Conservation (phyloP, 1,284 basidiomycete genomes). For the Puccinia horiana region DNA sequence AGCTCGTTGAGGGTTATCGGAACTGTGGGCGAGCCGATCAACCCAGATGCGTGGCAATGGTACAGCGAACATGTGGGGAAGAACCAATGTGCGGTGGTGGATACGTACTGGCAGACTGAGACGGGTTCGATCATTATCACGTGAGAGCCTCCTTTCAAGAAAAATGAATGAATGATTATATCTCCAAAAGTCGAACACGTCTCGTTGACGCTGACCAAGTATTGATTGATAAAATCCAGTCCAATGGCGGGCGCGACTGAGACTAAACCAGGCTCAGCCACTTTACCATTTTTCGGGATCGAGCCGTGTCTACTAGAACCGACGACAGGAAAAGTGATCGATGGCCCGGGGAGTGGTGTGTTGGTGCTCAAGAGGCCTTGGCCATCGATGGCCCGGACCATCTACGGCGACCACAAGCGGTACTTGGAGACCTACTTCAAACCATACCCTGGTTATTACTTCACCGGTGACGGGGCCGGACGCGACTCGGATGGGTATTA, state of each 20-base stretch:
- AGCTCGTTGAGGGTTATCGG: slow-evolving; percentile 82
- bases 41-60: slow-evolving; percentile 99
- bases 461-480: slow-evolving; percentile 93
- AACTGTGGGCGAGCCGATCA: slow-evolving; percentile 95
- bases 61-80: slow-evolving; percentile 92
- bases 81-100: slow-evolving; percentile 87
- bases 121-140: slow-evolving; percentile 94
- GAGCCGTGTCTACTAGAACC: slow-evolving; percentile 86
- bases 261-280: slow-evolving; percentile 94
- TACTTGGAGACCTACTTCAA: slow-evolving; percentile 94
- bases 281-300: slow-evolving; percentile 96
- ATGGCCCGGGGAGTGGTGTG: slow-evolving; percentile 71
- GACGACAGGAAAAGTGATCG: slow-evolving; percentile 63
- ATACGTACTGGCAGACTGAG: slow-evolving; percentile 82
- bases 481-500: slow-evolving; percentile 92
- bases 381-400: slow-evolving; percentile 94
- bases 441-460: slow-evolving; percentile 80
- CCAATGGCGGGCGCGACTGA: slow-evolving; percentile 93
- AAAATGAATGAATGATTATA: neutral
- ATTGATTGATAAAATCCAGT: neutral
- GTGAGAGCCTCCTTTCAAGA: slow-evolving; percentile 17
- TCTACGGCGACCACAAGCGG: slow-evolving; percentile 86
- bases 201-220: neutral
- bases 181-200: neutral
- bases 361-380: slow-evolving; percentile 83